Evolutionary conservation across 441 rosid genomes (phyloP).

Genomic region (Adansonia grandidieri): DNA sequence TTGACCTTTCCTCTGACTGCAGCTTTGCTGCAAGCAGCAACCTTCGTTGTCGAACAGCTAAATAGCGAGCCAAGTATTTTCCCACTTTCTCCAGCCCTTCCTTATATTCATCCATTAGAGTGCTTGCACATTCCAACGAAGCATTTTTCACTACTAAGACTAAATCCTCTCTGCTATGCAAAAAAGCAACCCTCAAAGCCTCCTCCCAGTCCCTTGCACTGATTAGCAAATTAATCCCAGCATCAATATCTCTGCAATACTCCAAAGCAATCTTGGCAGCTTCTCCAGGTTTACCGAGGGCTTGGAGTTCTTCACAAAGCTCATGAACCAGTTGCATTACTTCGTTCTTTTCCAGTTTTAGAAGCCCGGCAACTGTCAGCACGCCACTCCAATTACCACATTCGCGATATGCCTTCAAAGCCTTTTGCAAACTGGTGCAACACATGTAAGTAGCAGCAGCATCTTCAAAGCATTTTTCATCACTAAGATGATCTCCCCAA

Average conservation of each 20-base stretch:
- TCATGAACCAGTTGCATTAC: conserved; percentile 73
- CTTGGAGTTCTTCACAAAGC: conserved; percentile 87
- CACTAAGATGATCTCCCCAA: conserved; percentile 86
- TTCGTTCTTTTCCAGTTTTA: conserved; percentile 72
- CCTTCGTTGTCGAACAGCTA: conserved; percentile 94
- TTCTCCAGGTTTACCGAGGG: conserved; percentile 89
- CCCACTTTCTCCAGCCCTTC: conserved; percentile 88
- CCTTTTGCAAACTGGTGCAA: conserved; percentile 72
- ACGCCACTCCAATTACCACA: conserved; percentile 91
- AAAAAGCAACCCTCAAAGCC: conserved; percentile 78
- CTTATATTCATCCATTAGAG: conserved; percentile 63
- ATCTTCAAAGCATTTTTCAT: conserved; percentile 76
- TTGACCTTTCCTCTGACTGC: conserved; percentile 65
- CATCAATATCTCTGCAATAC: conserved; percentile 69
- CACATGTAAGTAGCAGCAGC: conserved; percentile 86
- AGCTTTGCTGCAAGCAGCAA: conserved; percentile 91
- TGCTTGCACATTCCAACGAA: conserved; percentile 74
- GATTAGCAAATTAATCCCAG: conserved; percentile 68
- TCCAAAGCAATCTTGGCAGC: conserved; percentile 94
- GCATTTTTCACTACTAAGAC: conserved; percentile 63
- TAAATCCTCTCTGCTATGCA: conserved; percentile 65
- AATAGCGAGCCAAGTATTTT: conserved; percentile 88
- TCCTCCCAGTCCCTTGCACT: conserved; percentile 96
- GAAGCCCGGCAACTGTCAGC: conserved; percentile 79
- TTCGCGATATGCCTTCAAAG: conserved; percentile 81